Percentiles rank a stretch among this genome's conserved stretches.
These are phyloP conservation scores for Heimioporus retisporus DNA, from an alignment of 1,284 basidiomycete genomes.

Conservation along the genomic window DNA sequence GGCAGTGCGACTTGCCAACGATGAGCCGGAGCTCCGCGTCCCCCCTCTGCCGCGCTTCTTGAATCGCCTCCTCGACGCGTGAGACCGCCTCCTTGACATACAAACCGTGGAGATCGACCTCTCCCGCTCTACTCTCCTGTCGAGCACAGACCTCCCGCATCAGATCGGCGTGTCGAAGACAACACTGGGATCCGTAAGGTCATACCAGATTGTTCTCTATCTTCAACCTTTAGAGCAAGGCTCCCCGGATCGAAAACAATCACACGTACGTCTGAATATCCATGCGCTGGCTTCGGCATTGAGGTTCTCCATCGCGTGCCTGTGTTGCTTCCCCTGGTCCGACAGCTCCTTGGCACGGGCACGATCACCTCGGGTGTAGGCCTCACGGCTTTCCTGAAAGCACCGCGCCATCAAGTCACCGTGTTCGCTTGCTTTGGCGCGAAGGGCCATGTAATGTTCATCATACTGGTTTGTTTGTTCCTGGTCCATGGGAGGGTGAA, in stretches of 20 bases:
- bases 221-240: background rate
- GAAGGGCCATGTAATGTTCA: slow-evolving; percentile 73
- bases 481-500: slow-evolving; percentile 55
- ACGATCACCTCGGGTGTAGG: slow-evolving; percentile 79
- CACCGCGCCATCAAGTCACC: slow-evolving; percentile 79
- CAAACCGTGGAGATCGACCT: slow-evolving; percentile 92
- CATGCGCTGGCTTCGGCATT: slow-evolving; percentile 91
- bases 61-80: slow-evolving; percentile 75
- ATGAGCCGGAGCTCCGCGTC: slow-evolving; percentile 85
- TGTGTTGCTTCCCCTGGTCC: slow-evolving; percentile 86
- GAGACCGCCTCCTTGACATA: slow-evolving; percentile 95
- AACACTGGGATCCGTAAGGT: background rate
- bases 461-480: slow-evolving; percentile 79
- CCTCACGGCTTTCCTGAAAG: slow-evolving; percentile 75
- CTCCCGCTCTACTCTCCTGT: slow-evolving; percentile 76
- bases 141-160: background rate
- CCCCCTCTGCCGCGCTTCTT: slow-evolving; percentile 73
- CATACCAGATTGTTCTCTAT: slow-evolving; percentile 86
- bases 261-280: slow-evolving; percentile 81
- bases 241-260: background rate
- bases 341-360: slow-evolving; percentile 88
- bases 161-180: background rate
- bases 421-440: slow-evolving; percentile 79
- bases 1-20: slow-evolving; percentile 73
- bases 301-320: slow-evolving; percentile 82